These are phyloP conservation scores for Fusarium guadeloupense DNA, from an alignment of 2,329 filamentous ascomycete genomes.

Conservation along the genomic window DNA sequence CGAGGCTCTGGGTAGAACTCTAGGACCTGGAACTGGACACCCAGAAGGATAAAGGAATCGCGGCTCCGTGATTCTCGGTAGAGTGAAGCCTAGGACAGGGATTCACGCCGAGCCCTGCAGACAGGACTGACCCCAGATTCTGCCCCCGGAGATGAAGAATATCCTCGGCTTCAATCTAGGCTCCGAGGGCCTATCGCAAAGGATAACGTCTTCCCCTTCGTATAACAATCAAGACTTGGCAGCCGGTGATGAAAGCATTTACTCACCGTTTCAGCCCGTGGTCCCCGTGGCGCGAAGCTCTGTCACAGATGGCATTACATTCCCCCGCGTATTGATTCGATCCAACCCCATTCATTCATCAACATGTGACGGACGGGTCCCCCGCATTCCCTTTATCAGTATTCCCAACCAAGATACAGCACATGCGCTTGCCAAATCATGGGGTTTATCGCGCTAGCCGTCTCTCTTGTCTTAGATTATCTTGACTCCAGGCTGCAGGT, in stretches of 20 bases:
- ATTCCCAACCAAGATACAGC: constrained; percentile 11
- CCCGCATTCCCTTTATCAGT: background rate
- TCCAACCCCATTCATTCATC: background rate
- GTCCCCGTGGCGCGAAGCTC: constrained; percentile 26
- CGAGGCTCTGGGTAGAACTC: background rate
- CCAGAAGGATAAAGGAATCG: constrained; percentile 1
- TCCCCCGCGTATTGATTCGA: background rate
- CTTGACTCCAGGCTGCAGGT: constrained; percentile 26
- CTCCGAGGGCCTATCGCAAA: background rate
- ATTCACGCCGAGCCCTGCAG: constrained; percentile 5
- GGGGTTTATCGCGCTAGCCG: constrained; percentile 25
- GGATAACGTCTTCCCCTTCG: background rate
- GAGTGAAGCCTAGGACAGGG: background rate
- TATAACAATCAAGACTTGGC: background rate
- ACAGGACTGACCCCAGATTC: constrained; percentile 29
- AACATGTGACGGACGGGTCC: constrained; percentile 17
- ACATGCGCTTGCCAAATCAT: constrained; percentile 34
- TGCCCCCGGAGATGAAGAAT: too few species aligned
- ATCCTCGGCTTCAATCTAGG: constrained; percentile 23
- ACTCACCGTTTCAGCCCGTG: constrained; percentile 12
- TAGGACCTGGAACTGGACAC: background rate
- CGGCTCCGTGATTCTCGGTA: constrained; percentile 20
- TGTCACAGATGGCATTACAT: background rate
- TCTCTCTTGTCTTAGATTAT: constrained; percentile 21
- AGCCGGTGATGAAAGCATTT: background rate